phyloP scores from a whole-genome alignment of 306 rosid species.

The Rosa rugosa region DNA sequence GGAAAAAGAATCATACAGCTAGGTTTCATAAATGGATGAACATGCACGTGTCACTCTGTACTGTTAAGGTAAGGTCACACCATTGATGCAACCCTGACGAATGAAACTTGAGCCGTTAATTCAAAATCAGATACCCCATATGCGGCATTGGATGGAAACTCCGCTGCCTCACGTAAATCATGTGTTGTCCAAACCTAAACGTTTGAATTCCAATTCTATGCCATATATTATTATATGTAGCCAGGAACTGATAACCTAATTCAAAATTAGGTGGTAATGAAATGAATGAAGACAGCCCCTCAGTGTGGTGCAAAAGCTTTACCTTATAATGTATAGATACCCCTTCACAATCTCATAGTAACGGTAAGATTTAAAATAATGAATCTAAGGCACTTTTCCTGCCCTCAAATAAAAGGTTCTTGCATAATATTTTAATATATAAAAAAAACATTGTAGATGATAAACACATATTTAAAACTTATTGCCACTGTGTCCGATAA shows the following conservation, averaged over 20 bases:
- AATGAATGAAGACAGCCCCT: background rate
- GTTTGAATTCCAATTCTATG: background rate
- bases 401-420: no score
- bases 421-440: no score
- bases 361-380: no score
- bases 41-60: background rate
- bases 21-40: background rate
- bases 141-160: background rate
- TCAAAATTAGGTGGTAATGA: background rate
- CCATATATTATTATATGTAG: background rate
- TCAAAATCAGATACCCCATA: background rate
- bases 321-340: background rate
- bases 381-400: no score
- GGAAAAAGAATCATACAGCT: slow-evolving; percentile 4
- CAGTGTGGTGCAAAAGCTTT: no score
- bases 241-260: background rate
- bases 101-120: background rate
- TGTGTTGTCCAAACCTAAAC: background rate
- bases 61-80: background rate
- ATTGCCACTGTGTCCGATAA: no score
- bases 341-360: background rate
- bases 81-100: background rate
- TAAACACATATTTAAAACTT: no score
- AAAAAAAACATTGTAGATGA: no score
- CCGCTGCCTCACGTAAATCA: background rate